Evolutionary conservation across 2,329 filamentous ascomycete species (phyloP), one percentile per base, ranked within the genome.

Genomic region (Ophiostoma ips): DNA sequence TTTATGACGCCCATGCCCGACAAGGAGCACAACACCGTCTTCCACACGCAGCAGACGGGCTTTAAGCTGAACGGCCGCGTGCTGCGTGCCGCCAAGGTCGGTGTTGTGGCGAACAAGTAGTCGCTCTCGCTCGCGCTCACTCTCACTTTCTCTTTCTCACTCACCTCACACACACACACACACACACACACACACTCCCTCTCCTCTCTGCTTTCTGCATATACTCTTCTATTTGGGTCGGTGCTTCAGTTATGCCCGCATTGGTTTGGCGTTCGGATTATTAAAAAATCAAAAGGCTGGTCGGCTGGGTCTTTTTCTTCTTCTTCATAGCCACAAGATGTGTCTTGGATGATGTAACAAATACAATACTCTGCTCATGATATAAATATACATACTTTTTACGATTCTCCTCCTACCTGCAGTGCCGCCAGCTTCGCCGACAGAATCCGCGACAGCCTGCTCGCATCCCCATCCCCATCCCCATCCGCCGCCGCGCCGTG

Each of bases 11-110:
- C 88, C 40, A 79, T 87, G 71, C 76, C 81, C 49, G 88, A 80
- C 58, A 94, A 94, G 75, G 84, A 95, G 66, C 81, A 96, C 62
- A 87, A 87, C 59, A 84, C 81, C 50, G 86, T 95, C 62, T 92
- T 96, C 71, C 81, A 83, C 65, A 87, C 87, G 46, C 90, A 96
- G 75, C 86, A 87, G 68, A 96, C 95, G 75, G 92, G 92, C 49
- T 98, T 95, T 73, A 81, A 80, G 68, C 78, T 96, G 56, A 96
- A 98, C 64, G 89, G 90, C 53, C 76, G 92, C 54, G 76, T 95
- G 51, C 69, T 98, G 61, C 80, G 92, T 66, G 87, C 90, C 56
- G 87, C 90, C 63, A 95, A 96, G 77, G 90, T 96, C 56, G 89
- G 90, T 63, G 88, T 95, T 52, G 89, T 94, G 57, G 94, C 92